Percentiles rank a stretch among this genome's conserved stretches.
These are phyloP conservation scores for Phytophthora crassamura DNA, from an alignment of 352 stramenopile genomes.

Conservation along the genomic window DNA sequence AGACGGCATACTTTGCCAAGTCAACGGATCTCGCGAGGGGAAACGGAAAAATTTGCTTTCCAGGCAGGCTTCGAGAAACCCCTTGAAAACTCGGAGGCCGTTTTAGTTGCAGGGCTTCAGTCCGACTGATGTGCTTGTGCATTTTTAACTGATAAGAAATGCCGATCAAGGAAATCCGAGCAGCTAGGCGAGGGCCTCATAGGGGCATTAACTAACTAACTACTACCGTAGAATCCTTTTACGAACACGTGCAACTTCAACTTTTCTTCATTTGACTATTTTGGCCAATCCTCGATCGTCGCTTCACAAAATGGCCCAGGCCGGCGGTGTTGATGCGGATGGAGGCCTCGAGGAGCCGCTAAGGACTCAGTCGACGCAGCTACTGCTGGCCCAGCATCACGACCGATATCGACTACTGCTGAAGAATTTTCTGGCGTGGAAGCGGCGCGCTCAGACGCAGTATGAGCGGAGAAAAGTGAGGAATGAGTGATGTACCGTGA, in stretches of 20 bases:
- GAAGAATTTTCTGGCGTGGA: slow-evolving; percentile 39
- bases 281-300: slow-evolving; percentile 16
- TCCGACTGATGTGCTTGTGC: too few species aligned
- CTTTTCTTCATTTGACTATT: slow-evolving; percentile 18
- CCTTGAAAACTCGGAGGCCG: too few species aligned
- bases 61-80: too few species aligned
- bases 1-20: too few species aligned
- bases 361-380: slow-evolving; percentile 4
- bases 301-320: not conserved
- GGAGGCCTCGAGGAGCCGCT: not conserved
- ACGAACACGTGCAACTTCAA: not conserved
- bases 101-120: too few species aligned
- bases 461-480: slow-evolving; percentile 41
- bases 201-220: too few species aligned
- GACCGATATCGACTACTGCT: slow-evolving; percentile 37
- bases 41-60: too few species aligned
- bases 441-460: slow-evolving; percentile 22
- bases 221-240: too few species aligned
- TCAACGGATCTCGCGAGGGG: too few species aligned
- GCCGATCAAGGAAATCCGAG: too few species aligned
- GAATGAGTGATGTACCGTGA: not conserved
- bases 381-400: slow-evolving; percentile 33
- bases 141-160: too few species aligned
- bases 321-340: not conserved
- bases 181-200: too few species aligned